phyloP scores from a whole-genome alignment of 495 filamentous ascomycete species.

The Penicillium cosmopolitanum region DNA sequence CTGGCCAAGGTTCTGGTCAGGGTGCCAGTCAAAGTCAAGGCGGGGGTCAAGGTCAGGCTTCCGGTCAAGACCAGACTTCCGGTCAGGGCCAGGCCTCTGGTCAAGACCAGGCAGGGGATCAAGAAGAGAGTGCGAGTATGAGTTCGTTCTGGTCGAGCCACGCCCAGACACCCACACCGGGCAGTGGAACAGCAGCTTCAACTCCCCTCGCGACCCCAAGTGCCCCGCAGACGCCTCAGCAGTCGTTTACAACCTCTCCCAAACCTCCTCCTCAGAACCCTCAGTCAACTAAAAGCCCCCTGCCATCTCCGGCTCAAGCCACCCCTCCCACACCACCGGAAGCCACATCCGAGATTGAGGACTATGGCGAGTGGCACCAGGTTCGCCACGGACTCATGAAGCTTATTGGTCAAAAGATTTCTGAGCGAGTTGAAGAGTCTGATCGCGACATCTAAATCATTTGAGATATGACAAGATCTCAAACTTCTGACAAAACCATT shows the following conservation, averaged over 20 bases:
- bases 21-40: neutral
- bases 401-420: neutral
- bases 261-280: neutral
- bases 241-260: neutral
- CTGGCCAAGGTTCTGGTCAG: neutral
- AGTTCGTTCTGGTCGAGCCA: slow-evolving; percentile 4
- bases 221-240: neutral
- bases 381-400: slow-evolving; percentile 6
- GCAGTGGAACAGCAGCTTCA: neutral
- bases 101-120: neutral
- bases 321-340: neutral
- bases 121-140: slow-evolving; percentile 2
- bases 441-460: neutral
- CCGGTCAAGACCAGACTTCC: slow-evolving; percentile 1
- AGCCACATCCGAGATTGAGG: slow-evolving; percentile 2
- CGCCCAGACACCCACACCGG: neutral
- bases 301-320: neutral
- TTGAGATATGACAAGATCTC: neutral
- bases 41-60: slow-evolving; percentile 1
- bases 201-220: slow-evolving; percentile 1
- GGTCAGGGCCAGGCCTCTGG: neutral
- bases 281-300: neutral
- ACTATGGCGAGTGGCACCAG: slow-evolving; percentile 1
- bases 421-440: neutral
- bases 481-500: neutral